Evolutionary conservation across 2,329 filamentous ascomycete species (phyloP), one percentile per base, ranked within the genome.

Genomic region (Alternaria hordeiaustralica): DNA sequence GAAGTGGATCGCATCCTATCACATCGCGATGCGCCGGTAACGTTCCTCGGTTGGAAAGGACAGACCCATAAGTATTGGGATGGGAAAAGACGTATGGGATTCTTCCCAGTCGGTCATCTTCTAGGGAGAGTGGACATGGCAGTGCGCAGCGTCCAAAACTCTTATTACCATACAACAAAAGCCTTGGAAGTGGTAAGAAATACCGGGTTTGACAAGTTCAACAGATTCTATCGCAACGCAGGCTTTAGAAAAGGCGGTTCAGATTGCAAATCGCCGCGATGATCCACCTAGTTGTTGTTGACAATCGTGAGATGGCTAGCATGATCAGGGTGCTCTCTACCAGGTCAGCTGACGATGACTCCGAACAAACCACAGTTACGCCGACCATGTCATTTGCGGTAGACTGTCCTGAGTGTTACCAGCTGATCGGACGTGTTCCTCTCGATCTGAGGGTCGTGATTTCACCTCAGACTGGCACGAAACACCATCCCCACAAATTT

Each of bases 401-500:
- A 41, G 36, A 11, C 36, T n/a, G 36, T 18, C n/a, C 36, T 41
- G 36, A 41, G 0, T 41, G 0, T 41, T 41, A 41, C 36, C 36
- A 41, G 36, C 36, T 41, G n/a, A 11, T 41, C 36, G 36, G 36
- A 0, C 36, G 36, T 41, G 36, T 41, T 41, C 1, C n/a, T 41
- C 36, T 41, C 36, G n/a, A 41, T 41, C 36, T 41, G 36, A 41
- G 36, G n/a, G 36, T 41, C n/a, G 36, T 0, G 36, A 41, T 41
- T 41, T 41, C 36, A 41, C 36, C 23, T 18, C 8, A 28, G 23
- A 28, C 47, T 28, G 21, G n/a, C 47, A 28, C 47, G 23, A 51
- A 51, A 51, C 47, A 26, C n/a, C 26, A 13, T 33, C 47, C 47
- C 47, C 47, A 28, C 47, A 30, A 28, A 15, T 51, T 33, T 51